Evolutionary conservation across 495 filamentous ascomycete genomes (phyloP), one percentile per base, ranked within the genome.

Genomic region (Penicillium salamii): DNA sequence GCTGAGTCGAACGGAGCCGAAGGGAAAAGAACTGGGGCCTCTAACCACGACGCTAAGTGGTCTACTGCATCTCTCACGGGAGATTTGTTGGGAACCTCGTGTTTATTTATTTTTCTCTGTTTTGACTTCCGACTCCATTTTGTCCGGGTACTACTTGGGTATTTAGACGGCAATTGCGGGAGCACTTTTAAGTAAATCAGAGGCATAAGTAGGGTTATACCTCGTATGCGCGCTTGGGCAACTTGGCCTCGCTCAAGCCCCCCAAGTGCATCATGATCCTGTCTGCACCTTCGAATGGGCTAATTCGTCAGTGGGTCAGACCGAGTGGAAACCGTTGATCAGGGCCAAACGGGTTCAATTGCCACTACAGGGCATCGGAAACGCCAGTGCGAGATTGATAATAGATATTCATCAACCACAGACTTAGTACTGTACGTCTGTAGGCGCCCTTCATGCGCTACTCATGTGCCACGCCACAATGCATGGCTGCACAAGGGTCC

Each of bases 1-100:
- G 28, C 38, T 49, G 49, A 49, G 52, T 49, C 57, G 53, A 65
- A 66, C 47, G 54, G 55, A 63, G 54, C 59, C 52, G 62, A 66
- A 66, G 34, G 32, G 46, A 35, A 66, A 55, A 58, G 62, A 62
- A 62, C 55, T 35, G 49, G 56, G 49, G 42, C 32, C 45, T 24
- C 37, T 40, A 28, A 40, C 36, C 17, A 12, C 29, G 18, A 46
- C 49, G 46, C 57, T 59, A 35, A 26, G 23, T 26, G 23, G 32
- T 32, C 21, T 7, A 20, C 15, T 32, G 14, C 24, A 20, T 11
- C n/a, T n/a, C n/a, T n/a, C n/a, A n/a, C n/a, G 3, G 13, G 11
- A 18, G n/a, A 23, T 24, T 48, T 48, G 46, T 48, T 48, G 46
- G 46, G 46, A 48, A 11, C 9, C 5, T 38, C 28, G 26, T 48